Evolutionary conservation across 768 basidiomycete genomes (phyloP).

Genomic region (Leccinum ochraceum): DNA sequence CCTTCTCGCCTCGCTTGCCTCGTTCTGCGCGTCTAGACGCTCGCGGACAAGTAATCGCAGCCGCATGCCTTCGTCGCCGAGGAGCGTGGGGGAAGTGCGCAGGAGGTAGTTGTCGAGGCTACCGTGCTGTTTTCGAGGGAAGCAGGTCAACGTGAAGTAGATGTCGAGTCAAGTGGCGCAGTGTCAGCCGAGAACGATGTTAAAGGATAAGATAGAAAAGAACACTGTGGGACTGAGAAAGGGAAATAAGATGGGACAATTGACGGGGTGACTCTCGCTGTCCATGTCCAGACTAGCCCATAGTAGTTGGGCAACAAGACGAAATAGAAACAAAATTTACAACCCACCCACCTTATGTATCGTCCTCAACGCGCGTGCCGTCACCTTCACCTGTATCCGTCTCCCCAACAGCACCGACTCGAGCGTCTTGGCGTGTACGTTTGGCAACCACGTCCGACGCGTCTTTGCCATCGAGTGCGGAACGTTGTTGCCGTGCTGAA

Average conservation of each 20-base stretch:
- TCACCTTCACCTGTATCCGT: constrained; percentile 65
- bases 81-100: constrained; percentile 41
- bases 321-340: constrained; percentile 3
- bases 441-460: constrained; percentile 84
- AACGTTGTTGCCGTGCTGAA: constrained; percentile 85
- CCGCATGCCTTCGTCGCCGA: constrained; percentile 44
- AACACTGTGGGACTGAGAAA: neutral
- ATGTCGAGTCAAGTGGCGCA: neutral
- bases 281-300: no score
- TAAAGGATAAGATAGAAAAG: neutral
- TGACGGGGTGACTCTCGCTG: no score
- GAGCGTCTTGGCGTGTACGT: constrained; percentile 76
- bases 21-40: constrained; percentile 23
- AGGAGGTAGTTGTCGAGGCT: constrained; percentile 71
- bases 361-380: constrained; percentile 73
- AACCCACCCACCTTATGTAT: constrained; percentile 70
- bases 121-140: constrained; percentile 47
- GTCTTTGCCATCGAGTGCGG: constrained; percentile 90
- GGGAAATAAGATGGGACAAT: no score
- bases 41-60: constrained; percentile 45
- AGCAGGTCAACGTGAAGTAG: no score
- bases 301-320: neutral
- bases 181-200: neutral
- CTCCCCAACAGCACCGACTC: constrained; percentile 65
- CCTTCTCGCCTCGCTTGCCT: constrained; percentile 18